Base-by-base conservation (phyloP, 805 yeast species). In the Barnettozyma californica region DNA sequence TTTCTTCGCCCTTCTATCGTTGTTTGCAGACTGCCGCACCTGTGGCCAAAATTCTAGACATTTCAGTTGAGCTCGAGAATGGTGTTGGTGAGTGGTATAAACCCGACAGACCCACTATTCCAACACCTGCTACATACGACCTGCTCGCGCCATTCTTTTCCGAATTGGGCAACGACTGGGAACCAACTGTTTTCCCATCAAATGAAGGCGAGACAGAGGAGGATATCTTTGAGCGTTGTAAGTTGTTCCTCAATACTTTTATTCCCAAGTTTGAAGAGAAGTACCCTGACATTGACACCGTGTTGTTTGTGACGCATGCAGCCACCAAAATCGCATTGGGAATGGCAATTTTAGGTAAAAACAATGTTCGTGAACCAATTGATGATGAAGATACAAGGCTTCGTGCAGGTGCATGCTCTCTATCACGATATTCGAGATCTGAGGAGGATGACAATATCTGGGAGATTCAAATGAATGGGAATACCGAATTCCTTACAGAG, bases 21-120 rank as follows among this genome's bases (percentile, higher is more conserved):
- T 94, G 98, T 64, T 70, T 90, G 7, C 88, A 94, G 60, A 91
- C 98, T 0, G 74, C 84, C 8, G 67, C 75, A 10, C 95, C 96
- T 2, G 73, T 83, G 13, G 81, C 95, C 1, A 70, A 79, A 39
- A 62, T 63, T 25, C 66, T 89, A 14, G 80, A 74, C 5, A 56
- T 86, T 33, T 78, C 80, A 11, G 77, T 91, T 10, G 73, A 68
- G 43, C 66, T 87, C 5, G 99, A 94, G 58, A 68, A 83, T 46
- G 98, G 97, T 1, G 73, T 92, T 23, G 95, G 97, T 20, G 97
- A 94, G 67, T 90, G 96, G 95, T 92, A 86, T 61, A 78, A 79
- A 57, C 80, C 79, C n/a, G 78, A 78, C 40, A 71, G 96, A 57
- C 71, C 71, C 1, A 70, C 79, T 13, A 79, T 86, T 51, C 95